Evolutionary conservation across 176 grass and related monocot species (phyloP), one percentile per base, ranked within the genome.

Genomic region (Luzula sylvatica): DNA sequence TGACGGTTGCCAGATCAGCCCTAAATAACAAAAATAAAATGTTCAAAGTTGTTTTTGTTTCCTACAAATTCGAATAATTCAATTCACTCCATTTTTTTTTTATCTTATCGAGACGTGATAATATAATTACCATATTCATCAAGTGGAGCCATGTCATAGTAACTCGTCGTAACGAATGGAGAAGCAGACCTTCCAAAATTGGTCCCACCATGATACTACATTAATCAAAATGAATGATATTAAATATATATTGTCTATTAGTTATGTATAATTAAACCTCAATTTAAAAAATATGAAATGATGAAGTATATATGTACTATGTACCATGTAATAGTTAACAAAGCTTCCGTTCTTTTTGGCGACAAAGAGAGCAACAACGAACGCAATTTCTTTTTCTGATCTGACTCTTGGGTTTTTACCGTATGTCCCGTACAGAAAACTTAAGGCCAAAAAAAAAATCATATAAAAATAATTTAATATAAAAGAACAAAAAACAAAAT

Each of bases 271-370:
- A n/a, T n/a, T n/a, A n/a, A n/a, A n/a, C n/a, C n/a, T n/a, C n/a
- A 14, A 16, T 46, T 22, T 43, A 45, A 21, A 38, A 35, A 57
- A 57, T 39, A 8, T 57, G 18, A 41, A 58, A 41, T 58, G 21
- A 8, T 57, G 18, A 41, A 58, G 21, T 58, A 41, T n/a, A n/a
- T 45, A 41, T n/a, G 6, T 45, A 29, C 7, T 72, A 15, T 17
- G 32, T 89, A 96, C 85, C 92, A 96, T 96, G 75, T 89, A 96
- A 58, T 96, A 96, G 62, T 83, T 96, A 58, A 96, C 81, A 82
- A 82, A 96, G 41, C 77, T 96, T 57, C 92, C 92, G 28, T 73
- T 67, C 55, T 79, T 96, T 52, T 52, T 86, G 38, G 85, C 92
- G 32, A 96, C 71, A 39, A 89, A 96, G 21, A 72, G 53, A 51